Evolutionary conservation across 805 yeast genomes (phyloP), one percentile per base, ranked within the genome.

Genomic region (Yarrowia sp.): DNA sequence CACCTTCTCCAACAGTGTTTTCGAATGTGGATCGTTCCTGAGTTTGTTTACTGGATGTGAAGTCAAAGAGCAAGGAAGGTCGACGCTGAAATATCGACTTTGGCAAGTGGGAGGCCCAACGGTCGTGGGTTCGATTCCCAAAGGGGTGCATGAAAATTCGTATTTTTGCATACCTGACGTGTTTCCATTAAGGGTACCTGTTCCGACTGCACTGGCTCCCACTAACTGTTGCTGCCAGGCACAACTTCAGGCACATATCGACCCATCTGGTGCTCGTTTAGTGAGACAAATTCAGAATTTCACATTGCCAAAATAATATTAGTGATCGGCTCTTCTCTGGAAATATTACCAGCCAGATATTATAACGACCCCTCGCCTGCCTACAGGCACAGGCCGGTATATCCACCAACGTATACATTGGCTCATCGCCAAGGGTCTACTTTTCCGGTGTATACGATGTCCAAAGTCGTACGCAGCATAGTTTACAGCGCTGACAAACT

Each of bases 11-110:
- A 33, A 36, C 56, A 13, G 42, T 52, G 56, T 52, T 52, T 34
- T 13, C n/a, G 8, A 49, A 52, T 34, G 56, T 52, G 56, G 56
- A 52, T 52, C 56, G 56, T 52, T 52, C 56, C 56, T 52, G 56
- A 52, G 56, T 19, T 52, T 52, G 56, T 52, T 52, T 50, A 17
- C 52, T 13, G 38, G 14, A 17, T 13, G 39, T 9, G 17, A 34
- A 50, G 40, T 30, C 55, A 33, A 50, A 50, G n/a, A 50, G 55
- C 55, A 50, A 50, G 30, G 30, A 24, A 24, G 7, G 30, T 24
- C 30, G 30, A 24, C 30, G 3, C 6, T 8, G 34, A 46, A 24
- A 20, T 33, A 49, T 33, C 55, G 55, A 17, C 55, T 33, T 49
- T 49, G 24, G 17, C 9, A 17, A 33, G 3, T 9, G 15, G 4